These are phyloP conservation scores for Melampsora americana DNA, from an alignment of 1,284 basidiomycete genomes.

Conservation along the genomic window DNA sequence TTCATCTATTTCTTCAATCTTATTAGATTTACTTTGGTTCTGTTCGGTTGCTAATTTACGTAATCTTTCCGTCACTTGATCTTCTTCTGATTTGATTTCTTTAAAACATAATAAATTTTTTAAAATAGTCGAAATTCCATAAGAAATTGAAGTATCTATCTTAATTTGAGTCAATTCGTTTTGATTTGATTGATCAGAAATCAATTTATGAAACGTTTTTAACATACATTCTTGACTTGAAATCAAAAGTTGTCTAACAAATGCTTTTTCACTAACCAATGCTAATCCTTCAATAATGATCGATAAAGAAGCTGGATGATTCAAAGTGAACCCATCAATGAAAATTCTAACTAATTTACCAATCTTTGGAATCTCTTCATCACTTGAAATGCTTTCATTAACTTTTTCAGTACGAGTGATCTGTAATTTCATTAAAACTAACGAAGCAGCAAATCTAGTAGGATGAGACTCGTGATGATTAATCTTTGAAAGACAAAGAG, in stretches of 20 bases:
- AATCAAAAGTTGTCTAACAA: slow-evolving; percentile 19
- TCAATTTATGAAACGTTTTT: not conserved
- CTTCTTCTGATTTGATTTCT: slow-evolving; percentile 69
- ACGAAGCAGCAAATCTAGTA: too few species aligned
- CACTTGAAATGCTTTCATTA: too few species aligned
- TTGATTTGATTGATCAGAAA: not conserved
- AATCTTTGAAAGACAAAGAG: too few species aligned
- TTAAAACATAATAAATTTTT: slow-evolving; percentile 69
- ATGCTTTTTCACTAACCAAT: slow-evolving; percentile 12
- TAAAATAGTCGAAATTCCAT: slow-evolving; percentile 71
- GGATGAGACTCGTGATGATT: too few species aligned
- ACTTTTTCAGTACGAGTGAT: too few species aligned
- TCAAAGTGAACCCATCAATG: too few species aligned
- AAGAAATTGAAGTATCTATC: slow-evolving; percentile 52
- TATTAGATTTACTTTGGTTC: slow-evolving; percentile 37
- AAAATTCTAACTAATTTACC: too few species aligned
- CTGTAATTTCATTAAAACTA: too few species aligned
- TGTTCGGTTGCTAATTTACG: slow-evolving; percentile 46
- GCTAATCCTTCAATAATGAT: slow-evolving; percentile 21
- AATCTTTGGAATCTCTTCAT: too few species aligned
- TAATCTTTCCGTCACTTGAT: slow-evolving; percentile 55
- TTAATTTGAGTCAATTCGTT: not conserved
- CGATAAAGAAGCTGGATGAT: too few species aligned
- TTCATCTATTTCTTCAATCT: slow-evolving; percentile 50
- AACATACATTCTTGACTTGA: slow-evolving; percentile 10